Conservation (phyloP, 768 basidiomycete species). For the Rhodosporidiobolus odoratus region DNA sequence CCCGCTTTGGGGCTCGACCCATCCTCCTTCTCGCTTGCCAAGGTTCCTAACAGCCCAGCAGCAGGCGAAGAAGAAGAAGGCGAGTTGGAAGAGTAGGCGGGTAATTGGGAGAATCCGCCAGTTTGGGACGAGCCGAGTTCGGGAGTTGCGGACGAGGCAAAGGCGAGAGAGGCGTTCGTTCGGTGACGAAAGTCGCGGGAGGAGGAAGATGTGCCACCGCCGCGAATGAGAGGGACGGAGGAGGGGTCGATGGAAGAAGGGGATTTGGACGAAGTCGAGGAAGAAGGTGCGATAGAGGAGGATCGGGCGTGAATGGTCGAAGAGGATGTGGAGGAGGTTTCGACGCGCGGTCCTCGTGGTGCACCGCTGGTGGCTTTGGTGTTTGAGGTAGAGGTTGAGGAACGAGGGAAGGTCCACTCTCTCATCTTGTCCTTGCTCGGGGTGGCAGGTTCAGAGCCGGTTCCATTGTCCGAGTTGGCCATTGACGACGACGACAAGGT, state of each 20-base stretch:
- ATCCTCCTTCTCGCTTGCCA: not conserved
- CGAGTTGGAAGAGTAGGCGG: too few species aligned
- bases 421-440: constrained; percentile 20
- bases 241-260: not conserved
- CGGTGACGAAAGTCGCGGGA: not conserved
- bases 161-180: not conserved
- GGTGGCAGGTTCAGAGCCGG: not conserved
- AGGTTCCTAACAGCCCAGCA: too few species aligned
- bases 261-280: not conserved
- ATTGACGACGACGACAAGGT: too few species aligned
- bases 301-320: too few species aligned
- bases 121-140: too few species aligned
- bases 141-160: not conserved
- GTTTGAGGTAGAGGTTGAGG: not conserved
- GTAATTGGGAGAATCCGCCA: too few species aligned
- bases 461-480: constrained; percentile 4
- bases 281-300: not conserved
- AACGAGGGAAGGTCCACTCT: constrained; percentile 21
- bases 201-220: not conserved
- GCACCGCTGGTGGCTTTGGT: too few species aligned
- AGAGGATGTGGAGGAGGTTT: too few species aligned
- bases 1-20: not conserved
- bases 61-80: too few species aligned
- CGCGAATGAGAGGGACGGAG: not conserved
- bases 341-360: too few species aligned